phyloP scores from a whole-genome alignment of 768 basidiomycete genomes.

The Leccinum subgranulosum region DNA sequence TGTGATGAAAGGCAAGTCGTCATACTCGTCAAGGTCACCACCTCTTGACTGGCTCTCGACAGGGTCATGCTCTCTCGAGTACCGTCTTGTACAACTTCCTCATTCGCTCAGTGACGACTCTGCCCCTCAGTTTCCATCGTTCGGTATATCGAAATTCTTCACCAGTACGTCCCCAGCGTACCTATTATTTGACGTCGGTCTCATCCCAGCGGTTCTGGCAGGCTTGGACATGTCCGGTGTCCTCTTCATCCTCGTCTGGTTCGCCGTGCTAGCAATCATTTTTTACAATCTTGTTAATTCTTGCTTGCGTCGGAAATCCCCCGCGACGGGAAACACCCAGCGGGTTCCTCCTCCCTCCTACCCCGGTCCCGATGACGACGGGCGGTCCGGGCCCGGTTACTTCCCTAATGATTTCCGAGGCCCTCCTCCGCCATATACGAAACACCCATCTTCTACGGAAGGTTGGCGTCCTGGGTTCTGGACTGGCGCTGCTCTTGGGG shows the following conservation, averaged over 20 bases:
- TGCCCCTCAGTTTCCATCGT: constrained; percentile 4
- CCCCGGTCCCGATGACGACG: constrained; percentile 24
- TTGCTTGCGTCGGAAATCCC: constrained; percentile 39
- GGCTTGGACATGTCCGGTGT: constrained; percentile 46
- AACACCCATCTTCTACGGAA: constrained; percentile 27
- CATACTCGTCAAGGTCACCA: not conserved
- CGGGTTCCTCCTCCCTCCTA: constrained; percentile 26
- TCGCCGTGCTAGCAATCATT: constrained; percentile 48
- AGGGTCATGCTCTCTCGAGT: constrained; percentile 89
- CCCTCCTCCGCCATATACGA: constrained; percentile 58
- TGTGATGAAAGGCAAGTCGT: constrained; percentile 72
- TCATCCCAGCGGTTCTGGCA: constrained; percentile 20
- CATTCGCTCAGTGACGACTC: constrained; percentile 26
- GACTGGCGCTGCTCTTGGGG: constrained; percentile 78
- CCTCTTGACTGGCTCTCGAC: not conserved
- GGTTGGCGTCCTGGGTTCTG: constrained; percentile 76
- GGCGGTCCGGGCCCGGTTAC: constrained; percentile 38
- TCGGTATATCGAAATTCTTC: constrained; percentile 17
- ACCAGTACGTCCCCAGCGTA: constrained; percentile 13
- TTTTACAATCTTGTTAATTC: constrained; percentile 58
- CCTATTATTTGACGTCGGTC: not conserved
- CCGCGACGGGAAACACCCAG: constrained; percentile 31
- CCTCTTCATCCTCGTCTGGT: constrained; percentile 58
- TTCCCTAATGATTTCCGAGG: constrained; percentile 53
- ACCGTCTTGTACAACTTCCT: constrained; percentile 73